Base-by-base conservation (phyloP, 2,329 filamentous ascomycete genomes). In the Penicillium sp. region DNA sequence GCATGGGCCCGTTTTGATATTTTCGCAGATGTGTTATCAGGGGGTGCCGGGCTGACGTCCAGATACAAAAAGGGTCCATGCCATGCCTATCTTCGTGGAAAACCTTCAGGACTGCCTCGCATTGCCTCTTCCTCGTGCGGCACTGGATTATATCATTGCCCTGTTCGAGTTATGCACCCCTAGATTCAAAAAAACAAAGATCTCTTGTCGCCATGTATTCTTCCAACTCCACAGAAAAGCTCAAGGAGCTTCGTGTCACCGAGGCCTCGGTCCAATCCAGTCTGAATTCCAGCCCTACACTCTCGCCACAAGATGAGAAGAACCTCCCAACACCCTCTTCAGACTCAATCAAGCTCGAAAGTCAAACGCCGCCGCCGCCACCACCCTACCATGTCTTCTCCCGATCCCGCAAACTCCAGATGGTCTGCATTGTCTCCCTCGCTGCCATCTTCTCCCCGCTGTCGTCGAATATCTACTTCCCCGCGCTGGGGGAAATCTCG, bases 391-490 rank as follows among this genome's bases (percentile, higher is more conserved):
- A 65, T 39, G 54, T 65, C 41, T 65, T 69, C 42, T 53, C 58
- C 18, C 51, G 46, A 35, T 51, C 50, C 33, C 57, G 62, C 38
- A 69, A 69, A 45, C 47, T 58, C 39, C 58, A 63, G 39, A 65
- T 70, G 14, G 59, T 70, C 29, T 62, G 59, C 41, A 62, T 68
- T 48, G 65, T 65, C 19, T 60, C 66, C 2, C 50, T 67, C 25
- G 65, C 61, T 6, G 65, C 64, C 30, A 61, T 71, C 31, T 71
- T 73, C 48, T 69, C 68, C 4, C 70, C 70, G 1, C 51, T 74
- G 3, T 67, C 66, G 4, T 65, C 68, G 5, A 69, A 69, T 41
- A 73, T 74, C 33, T 74, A 73, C 49, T 69, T 73, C 38, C 71
- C 71, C 3, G 62, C 68, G 4, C 52, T 74, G 7, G 50, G 49